phyloP scores from a whole-genome alignment of 2,329 filamentous ascomycete species.

The Fusarium succisae region DNA sequence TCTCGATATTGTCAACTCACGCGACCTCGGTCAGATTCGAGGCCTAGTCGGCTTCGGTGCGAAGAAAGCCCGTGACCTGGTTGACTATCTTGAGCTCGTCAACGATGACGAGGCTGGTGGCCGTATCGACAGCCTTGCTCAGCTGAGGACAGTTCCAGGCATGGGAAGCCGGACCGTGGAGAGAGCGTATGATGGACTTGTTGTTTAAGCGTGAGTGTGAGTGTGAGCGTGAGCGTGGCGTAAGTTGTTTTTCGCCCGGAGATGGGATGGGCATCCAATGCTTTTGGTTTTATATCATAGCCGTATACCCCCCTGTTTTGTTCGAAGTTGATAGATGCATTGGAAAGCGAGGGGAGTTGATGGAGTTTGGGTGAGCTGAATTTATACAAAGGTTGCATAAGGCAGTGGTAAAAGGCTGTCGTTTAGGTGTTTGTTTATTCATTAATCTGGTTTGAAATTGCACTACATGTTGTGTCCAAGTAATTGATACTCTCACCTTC shows the following conservation, averaged over 20 bases:
- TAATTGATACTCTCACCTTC: background rate
- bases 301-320: slow-evolving; percentile 36
- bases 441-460: background rate
- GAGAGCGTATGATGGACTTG: slow-evolving; percentile 62
- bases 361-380: slow-evolving; percentile 30
- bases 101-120: slow-evolving; percentile 50
- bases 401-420: slow-evolving; percentile 17
- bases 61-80: slow-evolving; percentile 73
- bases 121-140: slow-evolving; percentile 57
- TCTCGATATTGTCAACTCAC: slow-evolving; percentile 77
- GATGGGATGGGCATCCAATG: slow-evolving; percentile 28
- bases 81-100: slow-evolving; percentile 63
- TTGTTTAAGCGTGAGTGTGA: slow-evolving; percentile 14
- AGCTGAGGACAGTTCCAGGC: slow-evolving; percentile 64
- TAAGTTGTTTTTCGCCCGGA: background rate
- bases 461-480: background rate
- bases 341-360: slow-evolving; percentile 29
- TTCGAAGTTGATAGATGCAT: slow-evolving; percentile 29
- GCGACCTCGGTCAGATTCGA: slow-evolving; percentile 72
- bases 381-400: slow-evolving; percentile 30
- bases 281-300: slow-evolving; percentile 37
- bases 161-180: slow-evolving; percentile 67
- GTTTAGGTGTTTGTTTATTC: slow-evolving; percentile 25
- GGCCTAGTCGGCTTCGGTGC: slow-evolving; percentile 75
- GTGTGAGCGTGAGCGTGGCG: background rate